Conservation (phyloP, 148 eudicot genomes). For the Persicaria maculosa region DNA sequence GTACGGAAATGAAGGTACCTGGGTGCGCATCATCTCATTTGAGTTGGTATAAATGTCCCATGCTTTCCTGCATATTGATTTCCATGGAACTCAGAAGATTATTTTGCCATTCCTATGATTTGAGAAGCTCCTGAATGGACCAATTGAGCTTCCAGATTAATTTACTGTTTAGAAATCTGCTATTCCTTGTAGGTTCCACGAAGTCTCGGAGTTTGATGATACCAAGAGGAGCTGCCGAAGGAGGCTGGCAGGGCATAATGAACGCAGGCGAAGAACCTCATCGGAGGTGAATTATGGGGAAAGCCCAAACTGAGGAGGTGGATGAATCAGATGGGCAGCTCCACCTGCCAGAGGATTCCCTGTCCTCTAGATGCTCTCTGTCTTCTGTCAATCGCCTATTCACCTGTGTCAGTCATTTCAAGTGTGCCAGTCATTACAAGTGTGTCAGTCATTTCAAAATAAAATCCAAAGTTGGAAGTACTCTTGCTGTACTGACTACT, state of each 20-base stretch:
- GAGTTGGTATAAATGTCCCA: no score
- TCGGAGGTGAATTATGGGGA: conserved; percentile 34
- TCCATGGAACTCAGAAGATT: no score
- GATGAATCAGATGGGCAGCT: not conserved
- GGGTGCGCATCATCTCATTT: not conserved
- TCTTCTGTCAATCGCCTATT: conserved; percentile 55
- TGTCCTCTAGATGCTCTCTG: conserved; percentile 43
- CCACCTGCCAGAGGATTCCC: not conserved
- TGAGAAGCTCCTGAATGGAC: no score
- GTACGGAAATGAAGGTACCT: not conserved
- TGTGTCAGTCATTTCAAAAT: conserved; percentile 2
- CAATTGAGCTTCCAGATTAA: not conserved
- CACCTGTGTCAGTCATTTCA: not conserved
- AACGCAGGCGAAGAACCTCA: conserved; percentile 64
- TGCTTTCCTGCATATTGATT: no score
- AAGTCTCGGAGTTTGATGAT: conserved; percentile 60
- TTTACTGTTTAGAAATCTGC: not conserved
- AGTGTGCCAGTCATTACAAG: not conserved
- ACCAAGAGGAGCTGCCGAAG: conserved; percentile 70
- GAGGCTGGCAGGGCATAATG: conserved; percentile 71
- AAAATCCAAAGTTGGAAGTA: conserved; percentile 6
- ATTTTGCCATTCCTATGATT: no score
- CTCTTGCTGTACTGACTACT: not conserved
- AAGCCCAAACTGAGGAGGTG: conserved; percentile 18
- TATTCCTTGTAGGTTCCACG: conserved; percentile 21